A percentile compares a stretch with the other conserved stretches of the same genome.
Conservation (phyloP, 2,329 filamentous ascomycete genomes). For the Waltergamsia citrina region DNA sequence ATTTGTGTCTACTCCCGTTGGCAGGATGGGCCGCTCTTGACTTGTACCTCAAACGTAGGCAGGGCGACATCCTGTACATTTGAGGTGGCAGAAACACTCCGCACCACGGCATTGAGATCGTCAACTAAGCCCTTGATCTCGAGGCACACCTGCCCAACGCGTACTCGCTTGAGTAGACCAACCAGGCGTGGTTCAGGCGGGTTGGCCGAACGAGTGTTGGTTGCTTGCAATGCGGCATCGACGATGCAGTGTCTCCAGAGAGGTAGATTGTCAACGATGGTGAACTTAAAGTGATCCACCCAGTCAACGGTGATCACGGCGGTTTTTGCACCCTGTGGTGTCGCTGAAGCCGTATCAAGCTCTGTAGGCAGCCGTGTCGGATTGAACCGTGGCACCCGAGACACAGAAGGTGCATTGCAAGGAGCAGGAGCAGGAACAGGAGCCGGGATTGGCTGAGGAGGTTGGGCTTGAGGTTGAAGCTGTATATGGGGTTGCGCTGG, state of each 20-base stretch:
- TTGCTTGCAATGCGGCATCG: not conserved
- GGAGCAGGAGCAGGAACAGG: not conserved
- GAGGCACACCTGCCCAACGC: not conserved
- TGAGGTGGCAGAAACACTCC: too few relatives aligned
- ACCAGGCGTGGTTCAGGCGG: not conserved
- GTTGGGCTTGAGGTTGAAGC: too few relatives aligned
- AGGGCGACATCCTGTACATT: too few relatives aligned
- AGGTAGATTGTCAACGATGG: not conserved
- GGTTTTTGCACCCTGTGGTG: too few relatives aligned
- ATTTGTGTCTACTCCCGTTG: too few relatives aligned
- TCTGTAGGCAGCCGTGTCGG: not conserved
- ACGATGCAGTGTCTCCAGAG: not conserved
- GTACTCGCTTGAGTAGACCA: not conserved
- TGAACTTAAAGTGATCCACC: not conserved
- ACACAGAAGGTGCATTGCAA: not conserved
- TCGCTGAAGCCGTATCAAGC: not conserved
- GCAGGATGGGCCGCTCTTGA: too few relatives aligned
- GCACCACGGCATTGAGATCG: not conserved
- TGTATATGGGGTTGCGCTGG: too few relatives aligned
- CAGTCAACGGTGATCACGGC: not conserved
- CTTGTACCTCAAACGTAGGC: too few relatives aligned
- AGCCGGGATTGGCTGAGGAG: too few relatives aligned
- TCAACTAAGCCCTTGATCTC: not conserved
- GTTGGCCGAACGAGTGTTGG: not conserved
- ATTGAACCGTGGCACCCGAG: not conserved